Evolutionary conservation across 192 early-diverging fungal genomes (phyloP), one percentile per base, ranked within the genome.

Genomic region (Phycomyces nitens): DNA sequence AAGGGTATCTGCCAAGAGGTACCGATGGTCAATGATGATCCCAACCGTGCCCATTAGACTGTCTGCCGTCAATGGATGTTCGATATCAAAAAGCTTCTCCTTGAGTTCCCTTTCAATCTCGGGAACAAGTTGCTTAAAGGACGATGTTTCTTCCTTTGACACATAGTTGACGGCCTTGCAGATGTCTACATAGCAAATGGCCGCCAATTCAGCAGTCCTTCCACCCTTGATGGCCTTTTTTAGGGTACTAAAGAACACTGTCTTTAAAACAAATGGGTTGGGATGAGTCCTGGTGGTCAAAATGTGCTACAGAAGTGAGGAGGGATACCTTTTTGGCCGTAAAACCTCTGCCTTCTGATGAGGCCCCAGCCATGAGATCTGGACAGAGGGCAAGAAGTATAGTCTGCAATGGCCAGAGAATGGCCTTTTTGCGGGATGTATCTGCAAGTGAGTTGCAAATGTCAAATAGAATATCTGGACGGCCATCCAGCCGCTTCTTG

Each of bases 381-480:
- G 95, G 95, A 68, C 94, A 94, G 18, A 98, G 73, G 55, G 86
- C 77, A 29, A 96, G 75, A 12, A 98, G 81, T 84, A 94, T 84
- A 0, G 88, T 89, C 75, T 92, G 89, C 39, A 94, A 80, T 22
- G 95, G 95, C 91, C 93, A 95, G 60, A 89, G 89, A 5, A 88
- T 77, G 27, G 86, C 76, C 53, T 88, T 82, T 16, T 88, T 81
- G 53, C 83, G 79, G 11, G 80, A 60, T 34, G 81, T 79, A 52
- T 82, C 84, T 22, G 89, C 87, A 34, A 92, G 65, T 15, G 66
- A 66, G 44, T 73, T 68, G 47, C 90, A 85, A 20, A 84, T 86
- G 60, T 91, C 86, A 69, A 94, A 94, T 22, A 94, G 71, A 51
- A 84, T 73, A 55, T 94, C 91, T 0, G 92, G 89, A 3, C 80